These are phyloP conservation scores for Suillus subluteus DNA, from an alignment of 768 basidiomycete species.

Conservation along the genomic window DNA sequence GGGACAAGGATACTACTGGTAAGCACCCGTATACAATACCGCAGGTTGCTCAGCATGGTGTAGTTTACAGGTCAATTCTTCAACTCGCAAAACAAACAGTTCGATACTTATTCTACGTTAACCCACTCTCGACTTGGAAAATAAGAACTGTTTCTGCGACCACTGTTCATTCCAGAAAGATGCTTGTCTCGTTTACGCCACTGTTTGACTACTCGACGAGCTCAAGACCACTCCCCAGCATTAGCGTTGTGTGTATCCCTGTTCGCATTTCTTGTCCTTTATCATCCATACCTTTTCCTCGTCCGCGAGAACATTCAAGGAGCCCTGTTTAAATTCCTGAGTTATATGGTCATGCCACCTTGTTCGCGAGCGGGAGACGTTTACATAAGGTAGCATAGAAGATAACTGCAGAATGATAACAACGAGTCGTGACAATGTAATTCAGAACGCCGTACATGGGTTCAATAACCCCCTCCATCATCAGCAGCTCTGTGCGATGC, in stretches of 20 bases:
- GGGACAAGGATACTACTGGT: not conserved
- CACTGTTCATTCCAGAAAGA: not conserved
- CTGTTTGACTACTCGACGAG: not conserved
- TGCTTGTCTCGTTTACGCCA: not conserved
- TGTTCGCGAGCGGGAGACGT: not conserved
- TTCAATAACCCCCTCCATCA: conserved; percentile 55
- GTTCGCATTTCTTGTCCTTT: not conserved
- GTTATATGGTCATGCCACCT: not conserved
- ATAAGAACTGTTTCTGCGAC: not conserved
- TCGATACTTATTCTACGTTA: not conserved
- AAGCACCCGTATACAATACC: not conserved
- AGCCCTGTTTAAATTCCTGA: not conserved
- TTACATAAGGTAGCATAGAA: not conserved
- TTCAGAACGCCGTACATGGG: not conserved
- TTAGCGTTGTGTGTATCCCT: not conserved
- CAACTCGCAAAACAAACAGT: not conserved
- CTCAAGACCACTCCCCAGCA: not conserved
- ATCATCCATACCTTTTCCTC: not conserved
- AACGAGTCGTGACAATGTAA: not conserved
- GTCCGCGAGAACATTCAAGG: not conserved
- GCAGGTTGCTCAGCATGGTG: not conserved
- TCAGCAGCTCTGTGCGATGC: conserved; percentile 79
- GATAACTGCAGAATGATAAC: not conserved
- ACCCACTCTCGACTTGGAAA: not conserved
- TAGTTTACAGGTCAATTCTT: not conserved